phyloP scores from a whole-genome alignment of 768 basidiomycete genomes.

The Strobilomyces confusus region DNA sequence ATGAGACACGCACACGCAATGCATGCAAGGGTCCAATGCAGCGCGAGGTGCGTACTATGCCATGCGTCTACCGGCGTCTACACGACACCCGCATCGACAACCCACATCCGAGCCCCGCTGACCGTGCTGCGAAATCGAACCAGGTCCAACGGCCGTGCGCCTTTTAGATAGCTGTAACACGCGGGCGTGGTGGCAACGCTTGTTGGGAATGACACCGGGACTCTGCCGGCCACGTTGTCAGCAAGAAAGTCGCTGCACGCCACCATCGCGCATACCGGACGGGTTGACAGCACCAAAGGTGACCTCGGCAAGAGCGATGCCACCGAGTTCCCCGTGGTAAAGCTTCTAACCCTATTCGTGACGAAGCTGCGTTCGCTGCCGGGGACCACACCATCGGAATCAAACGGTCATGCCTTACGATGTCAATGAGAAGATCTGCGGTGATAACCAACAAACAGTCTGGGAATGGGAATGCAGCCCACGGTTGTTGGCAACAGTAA shows the following conservation, averaged over 20 bases:
- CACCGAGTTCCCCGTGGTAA: slow-evolving; percentile 70
- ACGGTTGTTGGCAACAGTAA: slow-evolving; percentile 54
- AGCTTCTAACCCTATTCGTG: slow-evolving; percentile 67
- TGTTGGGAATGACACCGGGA: slow-evolving; percentile 63
- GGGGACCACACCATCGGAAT: background rate
- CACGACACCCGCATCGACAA: too few relatives aligned
- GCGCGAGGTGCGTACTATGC: too few relatives aligned
- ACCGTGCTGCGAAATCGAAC: too few relatives aligned
- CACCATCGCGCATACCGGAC: slow-evolving; percentile 40
- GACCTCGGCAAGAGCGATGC: slow-evolving; percentile 60
- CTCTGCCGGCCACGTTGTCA: slow-evolving; percentile 40
- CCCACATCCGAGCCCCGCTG: too few relatives aligned
- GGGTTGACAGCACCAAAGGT: slow-evolving; percentile 67
- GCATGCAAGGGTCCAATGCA: slow-evolving; percentile 49
- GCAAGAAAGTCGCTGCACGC: background rate
- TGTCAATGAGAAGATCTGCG: slow-evolving; percentile 16
- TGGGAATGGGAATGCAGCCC: background rate
- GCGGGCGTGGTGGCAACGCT: slow-evolving; percentile 58
- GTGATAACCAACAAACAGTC: background rate
- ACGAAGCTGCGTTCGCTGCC: slow-evolving; percentile 43
- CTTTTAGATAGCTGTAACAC: slow-evolving; percentile 71
- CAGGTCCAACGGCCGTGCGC: slow-evolving; percentile 50
- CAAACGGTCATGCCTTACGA: slow-evolving; percentile 5
- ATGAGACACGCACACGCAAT: background rate
- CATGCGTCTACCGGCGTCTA: too few relatives aligned